These are phyloP conservation scores for Brettanomyces nanus DNA, from an alignment of 805 yeast genomes.

Conservation along the genomic window DNA sequence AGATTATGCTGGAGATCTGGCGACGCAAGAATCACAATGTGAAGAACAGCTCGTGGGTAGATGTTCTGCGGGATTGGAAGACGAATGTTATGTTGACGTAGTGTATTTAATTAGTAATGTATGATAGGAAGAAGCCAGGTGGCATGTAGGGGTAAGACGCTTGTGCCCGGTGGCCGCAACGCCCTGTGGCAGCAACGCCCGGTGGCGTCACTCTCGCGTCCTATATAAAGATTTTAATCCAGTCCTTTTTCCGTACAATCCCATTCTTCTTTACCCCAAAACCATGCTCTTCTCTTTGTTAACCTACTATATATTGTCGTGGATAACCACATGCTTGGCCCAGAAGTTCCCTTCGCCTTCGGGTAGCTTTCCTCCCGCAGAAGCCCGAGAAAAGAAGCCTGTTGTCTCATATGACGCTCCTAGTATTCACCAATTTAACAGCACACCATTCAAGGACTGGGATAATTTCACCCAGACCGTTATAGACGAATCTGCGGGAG, in stretches of 20 bases:
- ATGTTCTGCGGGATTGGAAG: constrained; percentile 76
- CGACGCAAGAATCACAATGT: constrained; percentile 56
- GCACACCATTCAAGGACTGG: constrained; percentile 23
- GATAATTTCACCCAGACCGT: constrained; percentile 14
- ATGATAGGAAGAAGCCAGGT: background rate
- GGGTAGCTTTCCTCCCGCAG: background rate
- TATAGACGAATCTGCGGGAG: constrained; percentile 23
- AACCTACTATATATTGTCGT: too few species aligned
- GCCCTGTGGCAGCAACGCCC: too few species aligned
- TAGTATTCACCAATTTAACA: constrained; percentile 23
- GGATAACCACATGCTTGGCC: too few species aligned
- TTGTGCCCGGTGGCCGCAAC: too few species aligned
- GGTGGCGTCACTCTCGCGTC: too few species aligned
- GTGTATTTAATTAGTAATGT: constrained; percentile 2
- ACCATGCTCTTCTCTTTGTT: too few species aligned
- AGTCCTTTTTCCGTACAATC: too few species aligned
- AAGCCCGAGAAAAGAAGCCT: constrained; percentile 10
- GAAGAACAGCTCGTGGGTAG: constrained; percentile 63
- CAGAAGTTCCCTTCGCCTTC: background rate
- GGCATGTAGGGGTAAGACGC: too few species aligned
- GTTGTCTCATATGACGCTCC: constrained; percentile 8
- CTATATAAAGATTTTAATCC: too few species aligned
- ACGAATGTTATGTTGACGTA: constrained; percentile 69
- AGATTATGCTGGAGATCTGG: constrained; percentile 83
- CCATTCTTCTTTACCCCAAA: too few species aligned